Conservation (phyloP, 192 early-diverging fungal genomes). For the Backusella psychrophila region DNA sequence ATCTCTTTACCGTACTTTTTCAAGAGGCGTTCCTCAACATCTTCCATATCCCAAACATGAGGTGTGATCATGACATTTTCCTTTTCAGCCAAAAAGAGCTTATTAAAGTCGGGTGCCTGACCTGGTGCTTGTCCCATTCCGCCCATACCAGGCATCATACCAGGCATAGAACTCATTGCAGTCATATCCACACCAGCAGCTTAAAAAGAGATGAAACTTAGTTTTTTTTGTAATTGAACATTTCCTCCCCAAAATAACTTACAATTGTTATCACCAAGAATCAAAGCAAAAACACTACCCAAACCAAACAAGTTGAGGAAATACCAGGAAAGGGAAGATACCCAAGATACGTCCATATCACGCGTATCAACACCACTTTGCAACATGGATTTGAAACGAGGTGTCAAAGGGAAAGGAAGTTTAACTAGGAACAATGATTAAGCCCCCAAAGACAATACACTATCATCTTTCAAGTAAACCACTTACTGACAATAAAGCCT, state of each 20-base stretch:
- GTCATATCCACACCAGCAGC: constrained; percentile 88
- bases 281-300: constrained; percentile 85
- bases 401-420: constrained; percentile 93
- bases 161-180: constrained; percentile 86
- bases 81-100: constrained; percentile 84
- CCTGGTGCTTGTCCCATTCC: constrained; percentile 54
- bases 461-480: not conserved
- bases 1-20: constrained; percentile 66
- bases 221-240: not conserved
- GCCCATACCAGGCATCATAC: constrained; percentile 55
- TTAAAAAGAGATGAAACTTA: not conserved
- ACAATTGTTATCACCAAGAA: constrained; percentile 90
- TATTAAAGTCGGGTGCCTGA: constrained; percentile 81
- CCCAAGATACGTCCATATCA: constrained; percentile 98
- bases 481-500: constrained; percentile 92
- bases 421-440: constrained; percentile 59
- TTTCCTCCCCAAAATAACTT: constrained; percentile 10
- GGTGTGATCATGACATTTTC: constrained; percentile 82
- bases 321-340: constrained; percentile 97
- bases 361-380: constrained; percentile 93
- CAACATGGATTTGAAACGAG: constrained; percentile 97
- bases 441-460: not conserved
- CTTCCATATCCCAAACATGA: constrained; percentile 79
- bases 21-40: constrained; percentile 77
- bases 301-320: constrained; percentile 97